Percentiles rank a stretch among this genome's conserved stretches.
phyloP scores from a whole-genome alignment of 2,329 filamentous ascomycete genomes.

The Pseudogymnoascus destructans region DNA sequence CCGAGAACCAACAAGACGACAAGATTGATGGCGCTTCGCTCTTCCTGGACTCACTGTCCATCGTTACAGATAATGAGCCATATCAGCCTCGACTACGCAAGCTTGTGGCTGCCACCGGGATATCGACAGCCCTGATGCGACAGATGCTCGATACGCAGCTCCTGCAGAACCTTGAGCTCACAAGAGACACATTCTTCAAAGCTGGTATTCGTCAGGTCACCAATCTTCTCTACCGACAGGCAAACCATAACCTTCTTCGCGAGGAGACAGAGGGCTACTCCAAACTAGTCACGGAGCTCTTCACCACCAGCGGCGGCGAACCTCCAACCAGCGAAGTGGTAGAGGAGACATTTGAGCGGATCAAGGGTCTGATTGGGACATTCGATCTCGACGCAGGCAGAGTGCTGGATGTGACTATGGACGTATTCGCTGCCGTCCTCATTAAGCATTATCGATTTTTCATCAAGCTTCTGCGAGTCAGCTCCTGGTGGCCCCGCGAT shows the following conservation, averaged over 20 bases:
- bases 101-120: conserved; percentile 58
- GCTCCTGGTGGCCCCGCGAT: conserved; percentile 90
- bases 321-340: conserved; percentile 64
- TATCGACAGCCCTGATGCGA: conserved; percentile 62
- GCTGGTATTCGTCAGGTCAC: conserved; percentile 83
- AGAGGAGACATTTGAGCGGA: conserved; percentile 74
- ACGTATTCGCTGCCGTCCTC: conserved; percentile 86
- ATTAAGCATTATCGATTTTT: conserved; percentile 92
- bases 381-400: conserved; percentile 95
- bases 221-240: conserved; percentile 85
- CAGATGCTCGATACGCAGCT: conserved; percentile 69
- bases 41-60: conserved; percentile 73
- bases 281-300: conserved; percentile 90
- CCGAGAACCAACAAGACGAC: conserved; percentile 36
- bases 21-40: conserved; percentile 51
- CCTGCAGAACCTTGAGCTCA: conserved; percentile 63
- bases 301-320: conserved; percentile 69
- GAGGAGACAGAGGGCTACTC: conserved; percentile 97
- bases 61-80: conserved; percentile 53
- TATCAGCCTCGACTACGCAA: conserved; percentile 43
- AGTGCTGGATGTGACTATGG: conserved; percentile 84
- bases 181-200: conserved; percentile 71
- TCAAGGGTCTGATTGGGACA: conserved; percentile 90
- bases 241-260: conserved; percentile 88
- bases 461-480: conserved; percentile 78